Evolutionary conservation across 768 basidiomycete genomes (phyloP).

Genomic region (Russula compacta): DNA sequence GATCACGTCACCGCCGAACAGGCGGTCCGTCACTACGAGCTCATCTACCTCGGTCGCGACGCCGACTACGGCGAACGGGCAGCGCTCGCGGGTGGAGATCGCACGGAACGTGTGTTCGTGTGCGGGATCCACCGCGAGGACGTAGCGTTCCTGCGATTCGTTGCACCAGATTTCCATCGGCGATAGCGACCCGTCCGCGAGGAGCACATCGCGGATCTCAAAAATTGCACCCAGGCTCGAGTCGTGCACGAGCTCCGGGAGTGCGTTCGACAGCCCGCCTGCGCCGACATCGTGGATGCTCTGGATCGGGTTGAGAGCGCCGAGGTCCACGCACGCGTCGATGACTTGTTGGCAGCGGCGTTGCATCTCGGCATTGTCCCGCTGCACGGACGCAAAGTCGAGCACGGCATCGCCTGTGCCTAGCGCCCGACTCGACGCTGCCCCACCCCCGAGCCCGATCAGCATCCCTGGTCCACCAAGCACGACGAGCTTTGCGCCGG

Average conservation of each 20-base stretch:
- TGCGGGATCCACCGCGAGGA: slow-evolving; percentile 73
- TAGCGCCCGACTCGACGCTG: slow-evolving; percentile 87
- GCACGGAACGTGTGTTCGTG: slow-evolving; percentile 55
- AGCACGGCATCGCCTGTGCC: slow-evolving; percentile 87
- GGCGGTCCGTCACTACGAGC: slow-evolving; percentile 81
- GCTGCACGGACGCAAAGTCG: slow-evolving; percentile 95
- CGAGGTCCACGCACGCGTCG: slow-evolving; percentile 69
- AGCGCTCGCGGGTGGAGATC: slow-evolving; percentile 82
- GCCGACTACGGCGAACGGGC: slow-evolving; percentile 90
- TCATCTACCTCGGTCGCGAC: slow-evolving; percentile 73
- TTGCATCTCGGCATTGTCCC: slow-evolving; percentile 99
- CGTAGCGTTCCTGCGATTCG: slow-evolving; percentile 96
- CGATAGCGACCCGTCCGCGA: slow-evolving; percentile 90
- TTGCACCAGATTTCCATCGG: slow-evolving; percentile 99
- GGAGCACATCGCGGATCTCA: slow-evolving; percentile 88
- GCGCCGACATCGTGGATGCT: slow-evolving; percentile 99
- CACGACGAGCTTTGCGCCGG: slow-evolving; percentile 84
- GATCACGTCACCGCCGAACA: slow-evolving; percentile 73
- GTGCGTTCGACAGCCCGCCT: slow-evolving; percentile 91
- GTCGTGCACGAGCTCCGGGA: slow-evolving; percentile 96
- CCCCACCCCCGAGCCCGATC: slow-evolving; percentile 95
- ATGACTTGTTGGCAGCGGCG: slow-evolving; percentile 96
- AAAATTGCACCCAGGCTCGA: slow-evolving; percentile 84
- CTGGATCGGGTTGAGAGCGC: slow-evolving; percentile 67
- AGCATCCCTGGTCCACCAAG: slow-evolving; percentile 94